Base-by-base conservation (phyloP, 2,329 filamentous ascomycete genomes). In the Verticillium dahliae region DNA sequence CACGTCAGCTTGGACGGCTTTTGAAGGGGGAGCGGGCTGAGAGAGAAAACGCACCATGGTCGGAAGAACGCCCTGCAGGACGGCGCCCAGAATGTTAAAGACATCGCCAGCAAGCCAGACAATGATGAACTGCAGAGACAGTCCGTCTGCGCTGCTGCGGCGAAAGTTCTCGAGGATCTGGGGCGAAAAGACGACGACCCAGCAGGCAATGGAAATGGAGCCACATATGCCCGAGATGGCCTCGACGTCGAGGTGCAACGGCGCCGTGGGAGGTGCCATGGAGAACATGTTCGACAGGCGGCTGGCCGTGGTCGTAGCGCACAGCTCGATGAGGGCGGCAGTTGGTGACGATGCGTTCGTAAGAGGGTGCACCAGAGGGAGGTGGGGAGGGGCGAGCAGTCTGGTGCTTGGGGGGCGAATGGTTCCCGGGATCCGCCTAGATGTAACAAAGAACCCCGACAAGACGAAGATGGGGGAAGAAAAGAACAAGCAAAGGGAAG, bases 141-240 rank as follows among this genome's bases (percentile, higher is more conserved):
- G 82, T 2, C 92, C 94, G 72, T 97, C 92, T 62, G 92, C 91
- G 50, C 90, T 96, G 67, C 85, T 80, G 61, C 92, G 86, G 65
- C 88, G 88, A 78, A 97, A 97, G 73, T 97, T 97, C 71, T 97
- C 92, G 68, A 97, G 89, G 69, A 99, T 97, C 69, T 99, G 95
- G 2, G 95, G 95, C 1, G 92, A 95, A 78, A 97, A 99, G 62
- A 99, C 95, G 39, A 98, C 91, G 62, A 98, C 90, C 95, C 95
- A 97, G 73, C 93, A 97, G 58, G 93, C 93, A 72, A 99, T 97
- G 56, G 92, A 97, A 68, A 99, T 93, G 9, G 93, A 97, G 39
- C 93, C 91, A 62, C 56, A 69, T 69, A 97, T 97, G 60, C 94
- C 94, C 68, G 91, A 96, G 69, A 97, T 87, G 63, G 93, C 92